Conservation (phyloP, 2,329 filamentous ascomycete genomes). For the Pseudopyricularia cyperi region DNA sequence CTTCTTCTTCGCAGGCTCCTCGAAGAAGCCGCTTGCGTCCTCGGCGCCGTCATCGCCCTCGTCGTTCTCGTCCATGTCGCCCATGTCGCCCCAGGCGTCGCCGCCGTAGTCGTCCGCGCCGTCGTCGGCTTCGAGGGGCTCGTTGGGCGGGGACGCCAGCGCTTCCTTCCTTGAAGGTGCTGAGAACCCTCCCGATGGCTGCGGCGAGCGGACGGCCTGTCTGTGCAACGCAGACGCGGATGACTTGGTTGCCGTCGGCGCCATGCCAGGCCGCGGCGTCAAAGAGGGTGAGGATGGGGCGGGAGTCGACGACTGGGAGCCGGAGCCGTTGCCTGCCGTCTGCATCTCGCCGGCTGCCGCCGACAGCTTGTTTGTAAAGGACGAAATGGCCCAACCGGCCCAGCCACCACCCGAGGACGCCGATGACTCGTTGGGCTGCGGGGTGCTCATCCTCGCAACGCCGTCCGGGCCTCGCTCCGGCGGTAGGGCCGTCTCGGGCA, state of each 20-base stretch:
- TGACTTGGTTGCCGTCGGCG: constrained; percentile 19
- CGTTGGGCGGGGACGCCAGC: constrained; percentile 23
- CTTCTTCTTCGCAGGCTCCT: neutral
- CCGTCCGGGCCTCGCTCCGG: constrained; percentile 41
- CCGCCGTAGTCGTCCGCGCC: constrained; percentile 40
- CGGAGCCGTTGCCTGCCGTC: constrained; percentile 22
- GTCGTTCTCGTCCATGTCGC: constrained; percentile 46
- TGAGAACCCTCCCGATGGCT: constrained; percentile 15
- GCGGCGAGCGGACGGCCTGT: constrained; percentile 43
- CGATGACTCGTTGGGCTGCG: constrained; percentile 40
- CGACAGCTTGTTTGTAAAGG: constrained; percentile 89
- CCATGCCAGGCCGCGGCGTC: constrained; percentile 18
- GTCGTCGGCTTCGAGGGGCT: constrained; percentile 41
- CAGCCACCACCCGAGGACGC: constrained; percentile 73
- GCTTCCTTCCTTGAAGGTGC: constrained; percentile 14
- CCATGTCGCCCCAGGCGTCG: constrained; percentile 69
- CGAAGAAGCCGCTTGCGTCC: constrained; percentile 1
- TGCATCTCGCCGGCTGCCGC: constrained; percentile 79
- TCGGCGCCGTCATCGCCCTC: constrained; percentile 14
- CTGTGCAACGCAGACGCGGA: constrained; percentile 48
- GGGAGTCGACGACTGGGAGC: constrained; percentile 17
- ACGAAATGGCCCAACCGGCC: constrained; percentile 97
- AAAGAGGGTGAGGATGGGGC: constrained; percentile 25
- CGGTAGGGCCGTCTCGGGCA: constrained; percentile 72
- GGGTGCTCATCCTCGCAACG: constrained; percentile 66